phyloP scores from a whole-genome alignment of 768 basidiomycete species.

The Thelephora aurantiotincta region DNA sequence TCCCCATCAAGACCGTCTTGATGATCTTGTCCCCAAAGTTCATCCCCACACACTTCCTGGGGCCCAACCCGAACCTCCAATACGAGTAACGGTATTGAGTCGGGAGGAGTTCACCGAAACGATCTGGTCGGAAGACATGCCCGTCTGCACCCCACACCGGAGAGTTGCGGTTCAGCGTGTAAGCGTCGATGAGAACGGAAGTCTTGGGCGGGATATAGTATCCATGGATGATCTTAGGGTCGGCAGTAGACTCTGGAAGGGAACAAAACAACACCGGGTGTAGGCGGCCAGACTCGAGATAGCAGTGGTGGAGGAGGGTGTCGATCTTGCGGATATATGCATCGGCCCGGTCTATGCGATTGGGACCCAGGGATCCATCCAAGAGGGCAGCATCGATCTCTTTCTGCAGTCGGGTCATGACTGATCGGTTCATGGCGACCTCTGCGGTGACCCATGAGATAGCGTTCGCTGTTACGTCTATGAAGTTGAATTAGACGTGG shows the following conservation, averaged over 20 bases:
- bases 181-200: slow-evolving; percentile 2
- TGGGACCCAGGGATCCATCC: not conserved
- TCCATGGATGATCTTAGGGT: slow-evolving; percentile 1
- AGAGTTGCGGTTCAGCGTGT: slow-evolving; percentile 1
- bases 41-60: slow-evolving; percentile 1
- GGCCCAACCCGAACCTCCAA: slow-evolving; percentile 3
- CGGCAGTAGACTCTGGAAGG: not conserved
- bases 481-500: not conserved
- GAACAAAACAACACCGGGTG: not conserved
- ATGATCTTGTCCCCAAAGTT: slow-evolving; percentile 2
- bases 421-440: not conserved
- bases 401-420: not conserved
- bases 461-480: slow-evolving; percentile 1
- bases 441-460: slow-evolving; percentile 1
- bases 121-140: not conserved
- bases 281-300: not conserved
- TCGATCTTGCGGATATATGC: slow-evolving; percentile 1
- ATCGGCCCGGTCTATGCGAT: not conserved
- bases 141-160: slow-evolving; percentile 2
- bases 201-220: slow-evolving; percentile 1
- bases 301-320: slow-evolving; percentile 1
- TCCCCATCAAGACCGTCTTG: not conserved
- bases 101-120: not conserved
- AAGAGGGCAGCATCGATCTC: not conserved
- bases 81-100: slow-evolving; percentile 2